phyloP scores from a whole-genome alignment of 352 stramenopile species.

The Phytopythium montanum region DNA sequence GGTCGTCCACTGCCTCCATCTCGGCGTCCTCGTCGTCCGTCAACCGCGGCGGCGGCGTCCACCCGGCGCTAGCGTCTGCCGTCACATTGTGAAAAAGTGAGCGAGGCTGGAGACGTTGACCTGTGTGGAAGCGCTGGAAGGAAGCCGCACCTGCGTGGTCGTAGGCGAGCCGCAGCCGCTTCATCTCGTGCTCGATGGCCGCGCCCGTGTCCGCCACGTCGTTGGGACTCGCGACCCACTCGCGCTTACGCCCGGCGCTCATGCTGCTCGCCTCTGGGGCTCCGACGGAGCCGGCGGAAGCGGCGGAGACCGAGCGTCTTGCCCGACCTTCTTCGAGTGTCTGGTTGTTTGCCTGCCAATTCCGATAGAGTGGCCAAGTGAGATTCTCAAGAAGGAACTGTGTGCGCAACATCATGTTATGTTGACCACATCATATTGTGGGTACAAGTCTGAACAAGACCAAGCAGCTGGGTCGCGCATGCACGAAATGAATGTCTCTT shows the following conservation, averaged over 20 bases:
- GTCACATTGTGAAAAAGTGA: too few species aligned
- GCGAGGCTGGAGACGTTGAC: neutral
- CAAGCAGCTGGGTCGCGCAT: too few species aligned
- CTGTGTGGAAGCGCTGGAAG: too few species aligned
- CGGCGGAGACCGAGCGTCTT: neutral
- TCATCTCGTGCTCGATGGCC: constrained; percentile 68
- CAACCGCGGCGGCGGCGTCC: constrained; percentile 6
- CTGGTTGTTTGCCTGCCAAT: neutral
- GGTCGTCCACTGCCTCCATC: constrained; percentile 12
- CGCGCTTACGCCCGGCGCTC: constrained; percentile 30
- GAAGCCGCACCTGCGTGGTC: constrained; percentile 39
- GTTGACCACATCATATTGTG: too few species aligned
- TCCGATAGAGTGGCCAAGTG: neutral
- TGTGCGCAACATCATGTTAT: too few species aligned
- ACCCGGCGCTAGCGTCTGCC: neutral
- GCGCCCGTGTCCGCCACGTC: constrained; percentile 18
- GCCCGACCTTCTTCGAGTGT: neutral
- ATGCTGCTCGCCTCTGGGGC: neutral
- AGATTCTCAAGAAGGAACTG: neutral
- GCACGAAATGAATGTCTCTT: too few species aligned
- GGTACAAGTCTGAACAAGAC: too few species aligned
- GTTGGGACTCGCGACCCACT: constrained; percentile 13
- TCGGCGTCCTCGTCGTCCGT: constrained; percentile 20
- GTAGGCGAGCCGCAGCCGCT: constrained; percentile 65
- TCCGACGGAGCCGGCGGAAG: too few species aligned